Base-by-base conservation (phyloP, 176 grass and related monocot species). In the Thinopyrum elongatum region DNA sequence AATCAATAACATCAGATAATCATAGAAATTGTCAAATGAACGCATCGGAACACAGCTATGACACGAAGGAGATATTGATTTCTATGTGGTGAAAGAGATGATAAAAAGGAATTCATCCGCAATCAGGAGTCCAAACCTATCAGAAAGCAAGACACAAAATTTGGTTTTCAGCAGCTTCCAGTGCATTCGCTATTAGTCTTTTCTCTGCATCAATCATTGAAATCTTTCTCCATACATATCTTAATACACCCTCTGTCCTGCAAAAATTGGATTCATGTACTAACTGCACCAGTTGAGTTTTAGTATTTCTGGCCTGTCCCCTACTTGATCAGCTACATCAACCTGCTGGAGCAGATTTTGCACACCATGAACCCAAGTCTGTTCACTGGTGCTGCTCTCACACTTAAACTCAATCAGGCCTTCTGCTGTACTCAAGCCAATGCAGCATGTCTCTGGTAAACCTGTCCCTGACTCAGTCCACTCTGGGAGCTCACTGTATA, bases 371-470 rank as follows among this genome's bases (percentile, higher is more conserved):
- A 91, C 92, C 92, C 92, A 94, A 15, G 68, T 89, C 41, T 80
- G 84, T 51, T 87, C 91, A 23, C 33, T 87, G 30, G 25, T 85
- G 14, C 58, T 80, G 77, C 75, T 94, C 36, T 94, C 89, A 6
- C 92, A 94, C 22, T 87, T 80, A n/a, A 94, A 89, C 67, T 94
- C 92, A 22, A 91, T 84, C 29, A 91, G 76, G 36, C 92, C 92
- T 53, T 89, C 83, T 39, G 83, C 89, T 66, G 92, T 94, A 74
- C 89, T 87, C 89, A 94, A 83, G 17, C 89, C 92, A 51, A 94
- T 91, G 53, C 75, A 91, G 80, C 83, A 89, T 35, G 68, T 83
- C 36, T 87, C 86, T 23, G 19, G 28, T 25, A 15, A 60, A 8
- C 69, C 47, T 74, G 27, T 92, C 58, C 65, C 84, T 21, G 51